Evolutionary conservation across 1,284 basidiomycete species (phyloP).

Genomic region (Phellinidium pouzarii): DNA sequence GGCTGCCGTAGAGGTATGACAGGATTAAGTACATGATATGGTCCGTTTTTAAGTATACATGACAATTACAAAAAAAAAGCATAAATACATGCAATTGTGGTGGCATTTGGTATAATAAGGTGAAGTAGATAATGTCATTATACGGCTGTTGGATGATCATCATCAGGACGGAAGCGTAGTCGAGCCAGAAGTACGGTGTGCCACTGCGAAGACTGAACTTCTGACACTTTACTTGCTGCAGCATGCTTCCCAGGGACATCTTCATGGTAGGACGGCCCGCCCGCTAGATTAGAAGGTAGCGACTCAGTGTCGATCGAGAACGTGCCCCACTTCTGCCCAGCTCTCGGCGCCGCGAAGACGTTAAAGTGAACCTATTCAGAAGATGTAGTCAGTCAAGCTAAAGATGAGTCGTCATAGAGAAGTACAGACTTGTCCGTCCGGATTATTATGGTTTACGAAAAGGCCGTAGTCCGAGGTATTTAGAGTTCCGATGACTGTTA

Average conservation of each 20-base stretch:
- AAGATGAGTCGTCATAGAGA: not conserved
- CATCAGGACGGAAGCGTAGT: slow-evolving; percentile 50
- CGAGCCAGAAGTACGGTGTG: slow-evolving; percentile 45
- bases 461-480: slow-evolving; percentile 60
- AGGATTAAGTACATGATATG: too few relatives aligned
- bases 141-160: slow-evolving; percentile 38
- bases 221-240: slow-evolving; percentile 50
- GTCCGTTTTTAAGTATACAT: too few relatives aligned
- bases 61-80: too few relatives aligned
- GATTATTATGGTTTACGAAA: slow-evolving; percentile 63
- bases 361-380: slow-evolving; percentile 53
- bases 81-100: too few relatives aligned
- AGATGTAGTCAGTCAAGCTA: slow-evolving; percentile 8
- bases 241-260: slow-evolving; percentile 30
- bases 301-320: slow-evolving; percentile 49
- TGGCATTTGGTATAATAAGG: not conserved
- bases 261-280: slow-evolving; percentile 36
- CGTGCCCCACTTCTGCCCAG: slow-evolving; percentile 58
- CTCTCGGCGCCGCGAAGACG: slow-evolving; percentile 45
- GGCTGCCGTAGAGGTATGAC: too few relatives aligned
- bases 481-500: slow-evolving; percentile 61
- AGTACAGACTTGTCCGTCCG: slow-evolving; percentile 48
- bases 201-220: slow-evolving; percentile 27
- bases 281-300: slow-evolving; percentile 28
- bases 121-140: not conserved